Base-by-base conservation (phyloP, 225 moss, liverwort and hornwort genomes). In the Rhytidiadelphus loreus region DNA sequence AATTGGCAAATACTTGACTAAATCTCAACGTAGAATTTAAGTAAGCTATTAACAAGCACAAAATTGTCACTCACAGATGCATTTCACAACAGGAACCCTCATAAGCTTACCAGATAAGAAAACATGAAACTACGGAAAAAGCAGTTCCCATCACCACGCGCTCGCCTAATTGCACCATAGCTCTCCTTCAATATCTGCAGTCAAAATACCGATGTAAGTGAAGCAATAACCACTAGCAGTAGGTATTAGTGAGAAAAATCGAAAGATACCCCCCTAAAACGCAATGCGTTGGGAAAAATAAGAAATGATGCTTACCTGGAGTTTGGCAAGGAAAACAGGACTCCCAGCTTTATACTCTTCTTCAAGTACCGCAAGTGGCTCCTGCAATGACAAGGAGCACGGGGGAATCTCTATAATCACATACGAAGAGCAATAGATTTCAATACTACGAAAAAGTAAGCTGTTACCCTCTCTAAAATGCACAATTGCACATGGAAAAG, bases 61-160 rank as follows among this genome's bases (percentile, higher is more conserved):
- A 85, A 83, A 50, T 66, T 63, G 53, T 35, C 66, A 29, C 61
- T 35, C 56, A 32, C 24, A n/a, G 44, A 89, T 60, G 61, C 39
- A 84, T 53, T 62, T 53, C 83, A 89, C 39, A 86, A n/a, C 60
- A 89, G 71, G 41, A 53, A 62, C 32, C 50, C 60, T 55, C 41
- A 41, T 30, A 59, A 60, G 80, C 96, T 95, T 85, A 99, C 99
- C 92, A 99, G 91, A 90, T 99, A 99, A 70, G 99, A 99, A 88
- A 99, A 99, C 99, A 99, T 99, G 88, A 99, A 99, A 93, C 99
- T 99, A 89, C 99, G 96, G 89, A 99, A 99, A 90, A 99, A 99
- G 87, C 99, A 99, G 83, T 99, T 99, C 85, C 99, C 99, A 91
- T 99, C 99, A 84, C 99, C 99, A 82, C 99, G 97, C 75, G 99